Evolutionary conservation across 139 green algal genomes (phyloP), one percentile per base, ranked within the genome.

Genomic region (Picochlorum sp.): DNA sequence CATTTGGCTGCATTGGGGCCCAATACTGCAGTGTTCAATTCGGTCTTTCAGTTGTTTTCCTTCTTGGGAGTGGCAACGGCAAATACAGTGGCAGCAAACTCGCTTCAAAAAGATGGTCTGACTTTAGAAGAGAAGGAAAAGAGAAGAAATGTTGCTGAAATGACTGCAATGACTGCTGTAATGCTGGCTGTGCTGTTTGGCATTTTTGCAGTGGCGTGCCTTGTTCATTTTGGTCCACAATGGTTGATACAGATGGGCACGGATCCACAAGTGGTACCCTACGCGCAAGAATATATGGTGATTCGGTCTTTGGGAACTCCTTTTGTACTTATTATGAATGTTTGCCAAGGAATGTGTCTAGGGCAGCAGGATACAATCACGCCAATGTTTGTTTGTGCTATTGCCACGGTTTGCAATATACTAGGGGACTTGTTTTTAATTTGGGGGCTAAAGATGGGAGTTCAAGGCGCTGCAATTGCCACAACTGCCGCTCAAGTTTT

Each of bases 21-120:
- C 29, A 86, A 82, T 63, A 82, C 81, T 2, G 73, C 81, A 20
- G 60, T 89, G 36, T 89, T 89, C 59, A 89, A 83, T 56, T 62
- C 76, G n/a, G 52, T 80, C 8, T 86, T 87, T 65, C 65, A 83
- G 59, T 58, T 85, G 10, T 81, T 85, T 50, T 45, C 72, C 0
- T 87, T 87, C 39, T 25, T 87, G 9, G 81, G 80, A 1, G 50
- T 79, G 14, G 63, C 72, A 12, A 87, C 77, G n/a, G 73, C 69
- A 33, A 81, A 73, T 54, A 49, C 77, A 10, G 32, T 87, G 7
- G 81, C 79, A 20, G 68, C 25, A 51, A 76, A 81, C 52, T 73
- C 55, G 2, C 39, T 45, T 1, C 45, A 50, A 3, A 14, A 35
- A 31, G 57, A 55, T 0, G 47, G n/a, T n/a, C n/a, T 77, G 20